A percentile compares a stretch with the other conserved stretches of the same genome.
phyloP scores from a whole-genome alignment of 495 filamentous ascomycete genomes.

The Astrocystis sublimbata region DNA sequence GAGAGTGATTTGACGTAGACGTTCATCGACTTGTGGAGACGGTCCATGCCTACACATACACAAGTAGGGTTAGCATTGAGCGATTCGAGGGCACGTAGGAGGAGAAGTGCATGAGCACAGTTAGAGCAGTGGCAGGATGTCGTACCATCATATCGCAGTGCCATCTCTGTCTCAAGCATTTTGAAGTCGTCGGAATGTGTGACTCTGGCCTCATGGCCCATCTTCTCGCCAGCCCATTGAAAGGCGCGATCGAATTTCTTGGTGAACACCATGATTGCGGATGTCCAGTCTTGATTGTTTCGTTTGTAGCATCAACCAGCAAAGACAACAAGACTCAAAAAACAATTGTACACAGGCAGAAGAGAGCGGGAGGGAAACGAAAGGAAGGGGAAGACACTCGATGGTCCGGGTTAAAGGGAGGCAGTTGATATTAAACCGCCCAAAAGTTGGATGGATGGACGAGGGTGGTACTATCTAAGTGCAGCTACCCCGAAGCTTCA shows the following conservation, averaged over 20 bases:
- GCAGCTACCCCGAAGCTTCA: neutral
- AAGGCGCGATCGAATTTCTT: slow-evolving; percentile 96
- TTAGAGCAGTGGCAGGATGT: neutral
- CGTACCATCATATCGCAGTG: slow-evolving; percentile 84
- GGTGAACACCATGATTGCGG: slow-evolving; percentile 77
- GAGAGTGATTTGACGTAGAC: slow-evolving; percentile 88
- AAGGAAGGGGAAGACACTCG: no score
- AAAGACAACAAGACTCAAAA: neutral
- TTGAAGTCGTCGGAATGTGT: slow-evolving; percentile 91
- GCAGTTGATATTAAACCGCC: slow-evolving; percentile 4
- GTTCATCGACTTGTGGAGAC: slow-evolving; percentile 86
- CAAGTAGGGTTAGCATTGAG: slow-evolving; percentile 1
- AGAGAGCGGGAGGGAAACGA: no score
- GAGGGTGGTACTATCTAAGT: neutral
- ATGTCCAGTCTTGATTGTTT: neutral
- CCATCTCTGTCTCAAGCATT: slow-evolving; percentile 89
- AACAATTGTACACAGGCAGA: no score
- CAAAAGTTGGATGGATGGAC: no score
- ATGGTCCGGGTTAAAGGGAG: neutral
- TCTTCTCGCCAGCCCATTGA: slow-evolving; percentile 98
- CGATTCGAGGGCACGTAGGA: neutral
- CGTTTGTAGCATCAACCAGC: neutral
- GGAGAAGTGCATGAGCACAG: neutral
- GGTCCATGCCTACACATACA: slow-evolving; percentile 76
- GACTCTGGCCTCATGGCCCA: slow-evolving; percentile 92